Percentiles rank a stretch among this genome's conserved stretches.
phyloP scores from a whole-genome alignment of 2,329 filamentous ascomycete genomes.

The Huntiella bhutanensis region DNA sequence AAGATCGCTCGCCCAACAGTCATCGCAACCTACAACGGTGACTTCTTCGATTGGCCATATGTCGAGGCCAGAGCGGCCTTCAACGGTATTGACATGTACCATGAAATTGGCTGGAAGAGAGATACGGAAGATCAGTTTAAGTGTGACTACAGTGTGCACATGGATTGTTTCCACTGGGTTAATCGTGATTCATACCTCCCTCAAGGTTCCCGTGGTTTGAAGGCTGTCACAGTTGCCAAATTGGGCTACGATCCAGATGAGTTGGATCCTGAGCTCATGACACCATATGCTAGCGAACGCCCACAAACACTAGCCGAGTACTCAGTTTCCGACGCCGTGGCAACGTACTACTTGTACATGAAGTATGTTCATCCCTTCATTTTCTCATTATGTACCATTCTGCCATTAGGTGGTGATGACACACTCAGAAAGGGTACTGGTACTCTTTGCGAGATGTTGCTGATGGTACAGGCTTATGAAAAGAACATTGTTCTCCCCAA shows the following conservation, averaged over 20 bases:
- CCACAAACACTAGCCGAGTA: conserved; percentile 93
- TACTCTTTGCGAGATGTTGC: conserved; percentile 96
- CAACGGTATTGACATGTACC: conserved; percentile 97
- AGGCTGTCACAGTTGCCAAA: conserved; percentile 94
- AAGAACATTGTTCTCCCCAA: conserved; percentile 86
- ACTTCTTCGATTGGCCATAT: conserved; percentile 99
- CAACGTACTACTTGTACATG: conserved; percentile 99
- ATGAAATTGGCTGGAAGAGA: conserved; percentile 91
- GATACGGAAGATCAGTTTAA: conserved; percentile 93
- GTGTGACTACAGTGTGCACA: conserved; percentile 87
- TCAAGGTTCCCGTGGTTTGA: conserved; percentile 89
- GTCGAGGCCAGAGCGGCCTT: conserved; percentile 85
- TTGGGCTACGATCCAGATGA: conserved; percentile 97
- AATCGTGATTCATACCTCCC: conserved; percentile 96
- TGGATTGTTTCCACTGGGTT: conserved; percentile 99
- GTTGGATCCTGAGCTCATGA: conserved; percentile 94
- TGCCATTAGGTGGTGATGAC: conserved; percentile 84
- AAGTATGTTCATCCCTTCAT: conserved; percentile 99
- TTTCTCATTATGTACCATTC: conserved; percentile 92
- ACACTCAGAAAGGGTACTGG: conserved; percentile 88
- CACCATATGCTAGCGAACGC: conserved; percentile 69
- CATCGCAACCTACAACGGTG: conserved; percentile 99
- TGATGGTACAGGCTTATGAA: conserved; percentile 96
- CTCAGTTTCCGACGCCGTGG: conserved; percentile 95
- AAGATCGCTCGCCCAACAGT: conserved; percentile 89